These are phyloP conservation scores for Colletotrichum karsti DNA, from an alignment of 2,329 filamentous ascomycete species.

Conservation along the genomic window DNA sequence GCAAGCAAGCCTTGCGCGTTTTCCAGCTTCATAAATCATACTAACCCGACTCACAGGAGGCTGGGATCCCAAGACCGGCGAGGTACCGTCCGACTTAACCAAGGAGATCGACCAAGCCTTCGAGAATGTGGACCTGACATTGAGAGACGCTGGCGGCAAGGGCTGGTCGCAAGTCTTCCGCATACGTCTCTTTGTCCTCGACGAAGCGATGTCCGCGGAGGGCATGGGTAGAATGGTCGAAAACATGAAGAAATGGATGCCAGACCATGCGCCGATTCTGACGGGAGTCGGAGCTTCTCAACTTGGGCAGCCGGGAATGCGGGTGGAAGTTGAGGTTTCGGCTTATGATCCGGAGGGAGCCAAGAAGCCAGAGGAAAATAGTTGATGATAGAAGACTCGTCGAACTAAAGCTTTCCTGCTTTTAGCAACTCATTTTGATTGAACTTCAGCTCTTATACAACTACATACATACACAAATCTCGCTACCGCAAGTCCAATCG, in stretches of 20 bases:
- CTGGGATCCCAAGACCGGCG: conserved; percentile 23
- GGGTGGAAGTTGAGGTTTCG: conserved; percentile 55
- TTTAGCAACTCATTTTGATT: too few species aligned
- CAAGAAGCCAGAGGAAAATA: neutral
- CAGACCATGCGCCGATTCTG: conserved; percentile 51
- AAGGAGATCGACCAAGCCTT: conserved; percentile 53
- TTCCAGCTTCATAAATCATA: neutral
- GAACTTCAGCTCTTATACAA: too few species aligned
- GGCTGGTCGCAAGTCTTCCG: conserved; percentile 56
- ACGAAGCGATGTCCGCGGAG: conserved; percentile 34
- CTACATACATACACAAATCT: too few species aligned
- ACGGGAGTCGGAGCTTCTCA: conserved; percentile 49
- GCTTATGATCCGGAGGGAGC: conserved; percentile 32
- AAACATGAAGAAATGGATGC: conserved; percentile 49
- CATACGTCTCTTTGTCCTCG: conserved; percentile 45
- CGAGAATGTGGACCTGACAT: conserved; percentile 52
- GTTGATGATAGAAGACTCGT: neutral
- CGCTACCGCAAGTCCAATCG: too few species aligned
- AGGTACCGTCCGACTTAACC: conserved; percentile 39
- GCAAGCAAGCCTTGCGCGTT: neutral
- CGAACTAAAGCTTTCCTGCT: too few species aligned
- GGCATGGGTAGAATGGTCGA: conserved; percentile 38
- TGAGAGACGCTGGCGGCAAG: conserved; percentile 54
- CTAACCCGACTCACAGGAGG: neutral
- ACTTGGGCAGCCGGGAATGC: conserved; percentile 50